Evolutionary conservation across 352 stramenopile species (phyloP).

Genomic region (Pythium plurisporium): DNA sequence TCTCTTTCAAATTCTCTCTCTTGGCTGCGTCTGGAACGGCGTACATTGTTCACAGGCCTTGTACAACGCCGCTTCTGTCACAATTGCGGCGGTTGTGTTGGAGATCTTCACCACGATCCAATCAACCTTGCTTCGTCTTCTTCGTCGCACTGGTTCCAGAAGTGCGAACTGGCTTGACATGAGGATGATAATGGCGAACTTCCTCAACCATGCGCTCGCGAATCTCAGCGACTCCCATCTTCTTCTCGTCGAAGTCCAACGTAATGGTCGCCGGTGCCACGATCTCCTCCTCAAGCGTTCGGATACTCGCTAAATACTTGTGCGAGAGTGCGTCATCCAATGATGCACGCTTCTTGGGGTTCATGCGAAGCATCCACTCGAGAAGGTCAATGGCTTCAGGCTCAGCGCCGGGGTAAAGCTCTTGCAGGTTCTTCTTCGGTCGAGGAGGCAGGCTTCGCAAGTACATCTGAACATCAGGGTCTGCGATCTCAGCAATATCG

Average conservation of each 20-base stretch:
- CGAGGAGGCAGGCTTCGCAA: slow-evolving; percentile 67
- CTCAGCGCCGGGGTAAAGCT: slow-evolving; percentile 83
- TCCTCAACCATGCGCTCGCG: slow-evolving; percentile 77
- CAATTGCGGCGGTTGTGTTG: neutral
- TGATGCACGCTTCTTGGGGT: slow-evolving; percentile 72
- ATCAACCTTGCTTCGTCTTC: slow-evolving; percentile 22
- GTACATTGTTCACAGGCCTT: neutral
- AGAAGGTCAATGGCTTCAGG: slow-evolving; percentile 77
- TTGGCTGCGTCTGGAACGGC: neutral
- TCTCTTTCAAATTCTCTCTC: neutral
- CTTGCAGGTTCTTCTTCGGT: slow-evolving; percentile 64
- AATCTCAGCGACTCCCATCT: slow-evolving; percentile 78
- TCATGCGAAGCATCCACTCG: slow-evolving; percentile 85
- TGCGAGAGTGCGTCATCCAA: slow-evolving; percentile 78
- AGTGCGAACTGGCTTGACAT: slow-evolving; percentile 13
- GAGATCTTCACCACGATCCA: neutral
- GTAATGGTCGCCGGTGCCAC: slow-evolving; percentile 78
- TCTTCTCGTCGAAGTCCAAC: slow-evolving; percentile 84
- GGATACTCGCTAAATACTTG: slow-evolving; percentile 83
- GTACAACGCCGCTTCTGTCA: neutral
- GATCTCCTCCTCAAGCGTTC: slow-evolving; percentile 81
- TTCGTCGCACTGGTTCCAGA: slow-evolving; percentile 1
- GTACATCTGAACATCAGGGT: slow-evolving; percentile 81
- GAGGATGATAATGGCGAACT: slow-evolving; percentile 74
- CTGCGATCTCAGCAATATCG: slow-evolving; percentile 81